Evolutionary conservation across 176 grass and related monocot genomes (phyloP).

Genomic region (Aegilops tauschii): DNA sequence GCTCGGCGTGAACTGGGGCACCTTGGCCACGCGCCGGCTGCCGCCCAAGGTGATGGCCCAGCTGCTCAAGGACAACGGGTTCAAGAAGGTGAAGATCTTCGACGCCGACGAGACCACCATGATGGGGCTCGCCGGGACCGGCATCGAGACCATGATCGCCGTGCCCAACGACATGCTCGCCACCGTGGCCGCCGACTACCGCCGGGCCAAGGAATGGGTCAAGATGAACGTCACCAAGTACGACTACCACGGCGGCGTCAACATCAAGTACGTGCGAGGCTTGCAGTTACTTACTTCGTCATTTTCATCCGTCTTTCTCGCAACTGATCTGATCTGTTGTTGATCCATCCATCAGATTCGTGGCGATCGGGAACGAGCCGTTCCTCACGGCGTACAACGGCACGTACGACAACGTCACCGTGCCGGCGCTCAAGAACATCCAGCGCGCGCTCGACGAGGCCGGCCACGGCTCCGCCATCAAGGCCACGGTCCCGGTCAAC

Average conservation of each 20-base stretch:
- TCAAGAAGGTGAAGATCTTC: slow-evolving; percentile 76
- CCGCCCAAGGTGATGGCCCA: slow-evolving; percentile 46
- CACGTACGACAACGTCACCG: slow-evolving; percentile 44
- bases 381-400: slow-evolving; percentile 68
- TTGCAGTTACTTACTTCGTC: not conserved
- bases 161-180: slow-evolving; percentile 71
- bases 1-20: slow-evolving; percentile 83
- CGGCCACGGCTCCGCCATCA: slow-evolving; percentile 33
- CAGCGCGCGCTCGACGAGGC: slow-evolving; percentile 70
- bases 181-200: slow-evolving; percentile 38
- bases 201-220: slow-evolving; percentile 52
- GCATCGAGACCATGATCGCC: slow-evolving; percentile 75
- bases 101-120: slow-evolving; percentile 55
- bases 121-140: slow-evolving; percentile 48
- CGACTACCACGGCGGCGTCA: slow-evolving; percentile 57
- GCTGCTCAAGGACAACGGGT: slow-evolving; percentile 62
- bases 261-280: slow-evolving; percentile 52
- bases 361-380: slow-evolving; percentile 80
- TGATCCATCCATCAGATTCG: slow-evolving; percentile 10
- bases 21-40: slow-evolving; percentile 55
- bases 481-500: slow-evolving; percentile 71
- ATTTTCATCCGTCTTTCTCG: not conserved
- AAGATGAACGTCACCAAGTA: slow-evolving; percentile 64
- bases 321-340: not conserved
- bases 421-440: slow-evolving; percentile 71